phyloP scores from a whole-genome alignment of 192 early-diverging fungal genomes.

The Chytriomyces confervae region DNA sequence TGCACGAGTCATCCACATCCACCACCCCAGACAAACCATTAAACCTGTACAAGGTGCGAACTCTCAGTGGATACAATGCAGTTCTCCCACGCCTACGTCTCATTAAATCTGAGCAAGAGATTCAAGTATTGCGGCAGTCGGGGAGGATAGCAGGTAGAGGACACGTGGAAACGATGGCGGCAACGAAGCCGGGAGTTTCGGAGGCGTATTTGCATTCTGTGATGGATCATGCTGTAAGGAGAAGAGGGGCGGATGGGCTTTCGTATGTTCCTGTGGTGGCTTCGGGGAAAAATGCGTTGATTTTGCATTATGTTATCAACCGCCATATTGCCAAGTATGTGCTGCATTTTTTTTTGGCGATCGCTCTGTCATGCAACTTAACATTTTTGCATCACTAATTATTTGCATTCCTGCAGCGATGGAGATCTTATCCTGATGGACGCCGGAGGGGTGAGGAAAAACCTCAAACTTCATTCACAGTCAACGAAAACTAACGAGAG shows the following conservation, averaged over 20 bases:
- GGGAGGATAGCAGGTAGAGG: constrained; percentile 80
- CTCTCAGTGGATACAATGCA: constrained; percentile 55
- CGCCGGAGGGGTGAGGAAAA: constrained; percentile 67
- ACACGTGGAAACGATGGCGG: constrained; percentile 80
- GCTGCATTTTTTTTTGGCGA: not conserved
- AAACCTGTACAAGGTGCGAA: constrained; percentile 17
- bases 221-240: constrained; percentile 74
- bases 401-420: constrained; percentile 46
- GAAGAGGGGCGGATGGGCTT: constrained; percentile 66
- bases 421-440: constrained; percentile 90
- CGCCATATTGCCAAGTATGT: constrained; percentile 61
- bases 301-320: constrained; percentile 96
- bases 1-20: not conserved
- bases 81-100: constrained; percentile 75
- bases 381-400: not conserved
- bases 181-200: constrained; percentile 68
- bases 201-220: constrained; percentile 80
- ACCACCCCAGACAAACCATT: not conserved
- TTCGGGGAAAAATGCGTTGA: constrained; percentile 85
- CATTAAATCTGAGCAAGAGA: constrained; percentile 80
- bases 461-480: not conserved
- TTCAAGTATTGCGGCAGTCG: constrained; percentile 76
- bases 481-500: not conserved
- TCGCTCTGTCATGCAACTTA: not conserved
- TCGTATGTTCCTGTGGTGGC: constrained; percentile 98